Conservation (phyloP, 768 basidiomycete species). For the Termitomyces sp. region DNA sequence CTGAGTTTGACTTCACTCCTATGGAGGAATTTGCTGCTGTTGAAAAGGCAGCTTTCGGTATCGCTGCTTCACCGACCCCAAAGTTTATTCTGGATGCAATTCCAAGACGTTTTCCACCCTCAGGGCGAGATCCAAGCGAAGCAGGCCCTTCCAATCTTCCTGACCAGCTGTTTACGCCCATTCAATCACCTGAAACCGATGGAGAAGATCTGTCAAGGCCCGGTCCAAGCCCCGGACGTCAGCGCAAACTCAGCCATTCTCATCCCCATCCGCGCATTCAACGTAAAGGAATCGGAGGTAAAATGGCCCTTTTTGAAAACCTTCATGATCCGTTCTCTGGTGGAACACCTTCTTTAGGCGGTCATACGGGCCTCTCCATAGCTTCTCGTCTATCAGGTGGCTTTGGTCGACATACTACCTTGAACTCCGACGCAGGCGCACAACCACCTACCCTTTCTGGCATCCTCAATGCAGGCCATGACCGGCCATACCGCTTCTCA, state of each 20-base stretch:
- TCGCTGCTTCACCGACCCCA: constrained; percentile 55
- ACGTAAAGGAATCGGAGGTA: constrained; percentile 65
- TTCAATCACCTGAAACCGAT: constrained; percentile 4
- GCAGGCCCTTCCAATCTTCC: constrained; percentile 11
- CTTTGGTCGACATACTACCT: constrained; percentile 20
- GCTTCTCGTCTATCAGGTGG: constrained; percentile 20
- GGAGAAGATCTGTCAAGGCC: constrained; percentile 9
- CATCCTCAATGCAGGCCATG: constrained; percentile 57
- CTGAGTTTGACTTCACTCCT: constrained; percentile 65
- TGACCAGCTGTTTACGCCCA: not conserved
- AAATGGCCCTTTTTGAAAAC: constrained; percentile 88
- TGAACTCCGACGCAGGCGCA: constrained; percentile 1
- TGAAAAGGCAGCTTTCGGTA: constrained; percentile 65
- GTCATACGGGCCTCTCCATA: not conserved
- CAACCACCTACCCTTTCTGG: constrained; percentile 16
- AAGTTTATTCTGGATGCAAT: constrained; percentile 33
- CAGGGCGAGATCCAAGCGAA: constrained; percentile 6
- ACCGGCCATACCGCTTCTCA: constrained; percentile 94
- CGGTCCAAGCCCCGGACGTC: constrained; percentile 35
- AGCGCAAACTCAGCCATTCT: constrained; percentile 86
- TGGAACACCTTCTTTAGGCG: constrained; percentile 11
- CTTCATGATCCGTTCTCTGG: constrained; percentile 42
- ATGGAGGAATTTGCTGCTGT: constrained; percentile 77
- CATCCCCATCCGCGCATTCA: constrained; percentile 62
- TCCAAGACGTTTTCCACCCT: constrained; percentile 1